Percentiles rank a stretch among this genome's conserved stretches.
Evolutionary conservation across 192 early-diverging fungal species (phyloP).

Genomic region (Dissophora ornata): DNA sequence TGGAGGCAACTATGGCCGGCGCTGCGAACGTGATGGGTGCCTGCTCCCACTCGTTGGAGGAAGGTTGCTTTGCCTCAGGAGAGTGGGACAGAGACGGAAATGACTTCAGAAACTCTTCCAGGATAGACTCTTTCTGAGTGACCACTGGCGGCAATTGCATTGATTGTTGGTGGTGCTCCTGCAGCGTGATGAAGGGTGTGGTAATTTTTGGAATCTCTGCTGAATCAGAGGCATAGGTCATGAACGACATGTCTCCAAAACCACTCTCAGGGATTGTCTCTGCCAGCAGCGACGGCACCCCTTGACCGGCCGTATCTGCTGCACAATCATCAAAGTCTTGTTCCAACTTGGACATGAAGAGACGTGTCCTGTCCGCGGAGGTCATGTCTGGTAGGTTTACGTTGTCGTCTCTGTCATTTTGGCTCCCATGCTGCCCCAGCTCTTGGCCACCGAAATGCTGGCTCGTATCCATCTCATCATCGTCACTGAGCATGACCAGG

Average conservation of each 20-base stretch:
- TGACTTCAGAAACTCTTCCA: conserved; percentile 26
- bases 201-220: not conserved
- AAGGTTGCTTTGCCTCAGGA: not conserved
- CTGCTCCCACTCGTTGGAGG: too few species aligned
- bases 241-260: conserved; percentile 27
- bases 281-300: conserved; percentile 10
- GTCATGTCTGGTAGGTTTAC: conserved; percentile 13
- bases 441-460: not conserved
- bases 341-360: conserved; percentile 33
- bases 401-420: not conserved
- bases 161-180: not conserved
- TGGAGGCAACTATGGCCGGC: not conserved
- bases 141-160: not conserved
- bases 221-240: not conserved
- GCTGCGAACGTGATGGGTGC: too few species aligned
- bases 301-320: not conserved
- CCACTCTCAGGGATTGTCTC: conserved; percentile 29
- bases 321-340: conserved; percentile 14
- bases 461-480: not conserved
- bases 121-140: conserved; percentile 10
- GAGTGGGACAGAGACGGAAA: conserved; percentile 13
- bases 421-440: not conserved
- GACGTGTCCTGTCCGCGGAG: conserved; percentile 13
- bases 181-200: not conserved
- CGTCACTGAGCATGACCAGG: conserved; percentile 25